phyloP scores from a whole-genome alignment of 2,329 filamentous ascomycete genomes.

The Clathrospora elynae region DNA sequence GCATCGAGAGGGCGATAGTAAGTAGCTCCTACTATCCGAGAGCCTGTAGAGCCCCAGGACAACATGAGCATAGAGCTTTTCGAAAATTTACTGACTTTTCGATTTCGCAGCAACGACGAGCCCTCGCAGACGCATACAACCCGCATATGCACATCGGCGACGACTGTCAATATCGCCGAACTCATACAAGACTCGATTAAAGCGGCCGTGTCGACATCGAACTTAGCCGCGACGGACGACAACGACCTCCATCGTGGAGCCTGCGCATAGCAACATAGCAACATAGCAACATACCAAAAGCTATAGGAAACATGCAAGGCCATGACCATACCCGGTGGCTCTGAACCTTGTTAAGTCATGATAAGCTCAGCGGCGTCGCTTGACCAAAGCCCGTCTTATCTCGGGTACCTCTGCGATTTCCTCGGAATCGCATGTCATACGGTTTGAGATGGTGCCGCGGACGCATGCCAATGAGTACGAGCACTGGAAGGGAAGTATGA shows the following conservation, averaged over 20 bases:
- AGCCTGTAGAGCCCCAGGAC: too few species aligned
- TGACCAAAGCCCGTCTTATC: neutral
- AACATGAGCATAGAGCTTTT: neutral
- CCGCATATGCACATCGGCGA: neutral
- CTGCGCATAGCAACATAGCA: neutral
- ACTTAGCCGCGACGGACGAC: neutral
- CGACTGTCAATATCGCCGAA: neutral
- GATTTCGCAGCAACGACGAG: neutral
- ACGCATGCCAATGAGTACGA: neutral
- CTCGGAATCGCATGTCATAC: slow-evolving; percentile 11
- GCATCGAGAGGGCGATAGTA: neutral
- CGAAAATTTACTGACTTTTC: neutral
- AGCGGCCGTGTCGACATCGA: neutral
- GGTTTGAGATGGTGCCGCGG: neutral
- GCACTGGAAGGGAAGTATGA: slow-evolving; percentile 14
- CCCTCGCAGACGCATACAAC: neutral
- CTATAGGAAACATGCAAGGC: too few species aligned
- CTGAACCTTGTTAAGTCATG: neutral
- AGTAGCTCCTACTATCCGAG: too few species aligned
- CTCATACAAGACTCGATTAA: neutral
- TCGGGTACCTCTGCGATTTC: slow-evolving; percentile 8
- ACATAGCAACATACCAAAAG: neutral
- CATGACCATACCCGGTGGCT: neutral
- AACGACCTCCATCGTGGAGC: too few species aligned
- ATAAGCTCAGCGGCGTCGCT: neutral